A percentile compares a stretch with the other conserved stretches of the same genome.
phyloP scores from a whole-genome alignment of 306 rosid genomes.

The Delonix regia region DNA sequence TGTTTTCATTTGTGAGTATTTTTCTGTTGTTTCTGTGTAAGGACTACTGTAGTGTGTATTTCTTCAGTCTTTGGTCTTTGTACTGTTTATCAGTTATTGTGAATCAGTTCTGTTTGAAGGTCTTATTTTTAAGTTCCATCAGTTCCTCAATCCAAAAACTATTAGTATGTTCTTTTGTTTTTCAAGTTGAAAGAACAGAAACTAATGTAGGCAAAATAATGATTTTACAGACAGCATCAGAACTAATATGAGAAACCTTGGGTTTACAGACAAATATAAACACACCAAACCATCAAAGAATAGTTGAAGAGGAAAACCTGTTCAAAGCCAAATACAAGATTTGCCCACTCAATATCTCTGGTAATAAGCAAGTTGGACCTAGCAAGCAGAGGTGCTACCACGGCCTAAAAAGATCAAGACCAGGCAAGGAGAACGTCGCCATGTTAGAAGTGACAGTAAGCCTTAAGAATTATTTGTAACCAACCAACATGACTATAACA shows the following conservation, averaged over 20 bases:
- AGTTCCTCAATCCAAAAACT: neutral
- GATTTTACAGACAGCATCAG: neutral
- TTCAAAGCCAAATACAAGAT: constrained; percentile 90
- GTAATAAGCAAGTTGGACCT: constrained; percentile 93
- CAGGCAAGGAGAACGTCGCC: constrained; percentile 32
- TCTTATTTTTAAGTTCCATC: too few relatives aligned
- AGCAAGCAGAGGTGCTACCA: constrained; percentile 87
- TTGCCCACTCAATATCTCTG: constrained; percentile 96
- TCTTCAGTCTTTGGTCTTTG: too few relatives aligned
- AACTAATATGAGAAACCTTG: neutral
- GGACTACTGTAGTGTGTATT: too few relatives aligned
- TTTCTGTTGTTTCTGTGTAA: too few relatives aligned
- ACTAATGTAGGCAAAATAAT: neutral
- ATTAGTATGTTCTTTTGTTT: neutral
- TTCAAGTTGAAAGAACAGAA: neutral
- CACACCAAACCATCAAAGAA: constrained; percentile 21
- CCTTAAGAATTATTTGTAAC: neutral
- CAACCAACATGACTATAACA: neutral
- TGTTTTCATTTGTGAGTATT: too few relatives aligned
- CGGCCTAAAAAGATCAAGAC: constrained; percentile 53
- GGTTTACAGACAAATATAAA: constrained; percentile 5
- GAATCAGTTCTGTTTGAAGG: too few relatives aligned
- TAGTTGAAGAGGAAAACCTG: constrained; percentile 58
- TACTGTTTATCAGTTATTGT: too few relatives aligned
- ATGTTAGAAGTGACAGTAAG: constrained; percentile 9